These are phyloP conservation scores for Ganoderma meredithae DNA, from an alignment of 1,284 basidiomycete species.

Conservation along the genomic window DNA sequence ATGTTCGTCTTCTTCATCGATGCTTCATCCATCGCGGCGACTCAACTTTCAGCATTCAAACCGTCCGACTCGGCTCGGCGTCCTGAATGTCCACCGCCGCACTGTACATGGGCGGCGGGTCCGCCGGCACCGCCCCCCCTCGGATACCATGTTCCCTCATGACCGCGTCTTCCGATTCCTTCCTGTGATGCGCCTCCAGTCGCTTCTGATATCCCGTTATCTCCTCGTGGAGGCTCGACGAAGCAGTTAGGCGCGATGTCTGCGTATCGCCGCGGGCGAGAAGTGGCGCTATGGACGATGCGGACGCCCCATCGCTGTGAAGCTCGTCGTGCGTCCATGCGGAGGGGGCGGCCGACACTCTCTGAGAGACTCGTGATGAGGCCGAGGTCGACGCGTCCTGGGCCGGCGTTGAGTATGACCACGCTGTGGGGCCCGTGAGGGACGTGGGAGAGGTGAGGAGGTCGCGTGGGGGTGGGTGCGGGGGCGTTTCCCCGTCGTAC, in stretches of 20 bases:
- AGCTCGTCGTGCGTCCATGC: slow-evolving; percentile 29
- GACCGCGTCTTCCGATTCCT: slow-evolving; percentile 33
- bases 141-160: slow-evolving; percentile 17
- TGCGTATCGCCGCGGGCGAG: slow-evolving; percentile 33
- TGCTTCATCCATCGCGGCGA: neutral
- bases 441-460: slow-evolving; percentile 13
- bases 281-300: slow-evolving; percentile 18
- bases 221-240: slow-evolving; percentile 35
- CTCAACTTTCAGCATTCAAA: slow-evolving; percentile 1
- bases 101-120: slow-evolving; percentile 40
- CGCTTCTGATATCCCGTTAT: slow-evolving; percentile 40
- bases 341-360: slow-evolving; percentile 25
- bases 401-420: slow-evolving; percentile 15
- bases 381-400: slow-evolving; percentile 11
- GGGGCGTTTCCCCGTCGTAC: slow-evolving; percentile 32
- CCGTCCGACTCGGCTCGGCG: neutral
- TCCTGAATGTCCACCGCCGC: slow-evolving; percentile 22
- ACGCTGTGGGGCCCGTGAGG: neutral
- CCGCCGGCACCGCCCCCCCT: slow-evolving; percentile 29
- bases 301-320: neutral
- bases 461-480: slow-evolving; percentile 27
- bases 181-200: slow-evolving; percentile 39
- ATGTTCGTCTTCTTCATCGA: neutral
- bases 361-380: slow-evolving; percentile 3
- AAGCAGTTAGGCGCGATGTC: slow-evolving; percentile 26